These are phyloP conservation scores for Yarrowia sp. DNA, from an alignment of 805 yeast species.

Conservation along the genomic window DNA sequence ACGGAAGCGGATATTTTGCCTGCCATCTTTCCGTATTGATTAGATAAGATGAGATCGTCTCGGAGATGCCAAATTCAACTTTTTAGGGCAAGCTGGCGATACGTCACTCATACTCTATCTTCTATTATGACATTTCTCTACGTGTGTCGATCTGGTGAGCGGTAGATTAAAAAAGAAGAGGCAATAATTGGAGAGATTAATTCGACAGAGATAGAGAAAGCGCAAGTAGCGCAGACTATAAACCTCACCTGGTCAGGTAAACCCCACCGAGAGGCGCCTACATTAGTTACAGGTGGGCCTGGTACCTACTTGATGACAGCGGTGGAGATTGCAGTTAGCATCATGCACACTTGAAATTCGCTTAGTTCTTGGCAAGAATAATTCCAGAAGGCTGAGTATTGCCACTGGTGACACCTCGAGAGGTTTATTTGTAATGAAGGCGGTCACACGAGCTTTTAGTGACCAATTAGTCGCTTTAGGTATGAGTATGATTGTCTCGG, in stretches of 20 bases:
- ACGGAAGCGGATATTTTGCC: neutral
- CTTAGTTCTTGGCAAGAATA: slow-evolving; percentile 13
- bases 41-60: too few relatives aligned
- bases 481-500: neutral
- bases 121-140: too few relatives aligned
- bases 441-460: slow-evolving; percentile 1
- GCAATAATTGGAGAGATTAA: too few relatives aligned
- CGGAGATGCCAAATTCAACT: too few relatives aligned
- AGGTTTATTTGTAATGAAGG: neutral
- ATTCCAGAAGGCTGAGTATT: slow-evolving; percentile 5
- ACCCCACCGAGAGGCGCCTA: neutral
- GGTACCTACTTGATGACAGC: slow-evolving; percentile 2
- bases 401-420: neutral
- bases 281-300: neutral
- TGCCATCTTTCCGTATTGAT: too few relatives aligned
- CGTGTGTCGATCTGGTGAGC: too few relatives aligned
- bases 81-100: too few relatives aligned
- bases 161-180: too few relatives aligned
- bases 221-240: too few relatives aligned
- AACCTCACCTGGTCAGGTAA: neutral
- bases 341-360: neutral
- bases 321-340: slow-evolving; percentile 7
- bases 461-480: neutral
- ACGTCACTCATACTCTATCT: too few relatives aligned
- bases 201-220: neutral